These are phyloP conservation scores for Geum urbanum DNA, from an alignment of 306 rosid species.

Conservation along the genomic window DNA sequence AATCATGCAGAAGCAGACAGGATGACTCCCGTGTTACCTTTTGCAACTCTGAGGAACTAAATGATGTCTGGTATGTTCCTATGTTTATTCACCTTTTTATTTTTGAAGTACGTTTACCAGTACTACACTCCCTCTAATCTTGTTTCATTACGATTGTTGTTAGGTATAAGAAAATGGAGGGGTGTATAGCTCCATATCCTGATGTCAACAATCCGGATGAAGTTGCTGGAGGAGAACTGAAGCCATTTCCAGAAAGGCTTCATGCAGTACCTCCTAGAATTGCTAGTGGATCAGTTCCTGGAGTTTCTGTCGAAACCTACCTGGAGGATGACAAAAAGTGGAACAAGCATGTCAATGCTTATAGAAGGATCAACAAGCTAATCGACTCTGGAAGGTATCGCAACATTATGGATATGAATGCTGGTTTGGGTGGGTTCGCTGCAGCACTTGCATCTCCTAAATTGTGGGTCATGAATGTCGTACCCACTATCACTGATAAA, in stretches of 20 bases:
- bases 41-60: conserved; percentile 50
- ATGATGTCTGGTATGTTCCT: conserved; percentile 69
- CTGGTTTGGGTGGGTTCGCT: conserved; percentile 90
- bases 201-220: conserved; percentile 29
- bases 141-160: conserved; percentile 27
- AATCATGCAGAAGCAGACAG: conserved; percentile 63
- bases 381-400: conserved; percentile 87
- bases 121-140: conserved; percentile 8
- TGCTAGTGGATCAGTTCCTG: conserved; percentile 73
- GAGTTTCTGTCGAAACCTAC: conserved; percentile 54
- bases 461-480: conserved; percentile 91
- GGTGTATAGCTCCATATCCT: conserved; percentile 60
- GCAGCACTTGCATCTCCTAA: conserved; percentile 76
- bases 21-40: conserved; percentile 54
- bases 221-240: conserved; percentile 36
- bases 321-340: conserved; percentile 64
- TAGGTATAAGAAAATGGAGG: conserved; percentile 93
- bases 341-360: conserved; percentile 86
- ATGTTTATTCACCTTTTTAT: neutral
- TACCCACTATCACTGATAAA: conserved; percentile 84
- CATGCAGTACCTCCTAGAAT: conserved; percentile 79
- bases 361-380: conserved; percentile 65
- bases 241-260: conserved; percentile 78
- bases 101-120: too few relatives aligned
- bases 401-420: conserved; percentile 95